These are phyloP conservation scores for Leptographium radiaticola DNA, from an alignment of 2,329 filamentous ascomycete species.

Conservation along the genomic window DNA sequence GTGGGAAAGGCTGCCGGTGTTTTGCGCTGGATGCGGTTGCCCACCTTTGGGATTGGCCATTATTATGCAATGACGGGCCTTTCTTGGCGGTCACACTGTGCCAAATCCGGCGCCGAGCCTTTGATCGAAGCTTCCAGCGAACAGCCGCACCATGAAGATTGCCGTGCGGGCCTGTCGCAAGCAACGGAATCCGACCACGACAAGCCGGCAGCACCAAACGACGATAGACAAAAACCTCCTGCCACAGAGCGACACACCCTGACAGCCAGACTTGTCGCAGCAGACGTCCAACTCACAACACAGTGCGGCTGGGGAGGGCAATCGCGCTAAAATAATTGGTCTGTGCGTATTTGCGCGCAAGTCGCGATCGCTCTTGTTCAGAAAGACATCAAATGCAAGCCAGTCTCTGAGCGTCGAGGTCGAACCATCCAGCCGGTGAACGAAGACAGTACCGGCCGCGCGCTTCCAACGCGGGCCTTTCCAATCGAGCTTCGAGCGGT, in stretches of 20 bases:
- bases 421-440: background rate
- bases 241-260: too few species aligned
- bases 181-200: background rate
- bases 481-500: background rate
- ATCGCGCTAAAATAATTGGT: background rate
- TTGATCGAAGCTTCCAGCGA: too few species aligned
- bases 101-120: too few species aligned
- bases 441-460: background rate
- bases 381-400: background rate
- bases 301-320: background rate
- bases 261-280: too few species aligned
- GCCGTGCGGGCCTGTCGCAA: too few species aligned
- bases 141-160: too few species aligned
- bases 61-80: too few species aligned
- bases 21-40: background rate
- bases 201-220: background rate
- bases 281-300: background rate
- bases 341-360: background rate
- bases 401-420: background rate
- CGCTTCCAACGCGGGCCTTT: background rate
- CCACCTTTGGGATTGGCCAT: too few species aligned
- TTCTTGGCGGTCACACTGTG: too few species aligned
- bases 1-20: background rate
- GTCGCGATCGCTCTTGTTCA: background rate
- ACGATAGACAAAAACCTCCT: background rate